phyloP scores from a whole-genome alignment of 1,284 basidiomycete species.

The Pisolithus thermaeus region DNA sequence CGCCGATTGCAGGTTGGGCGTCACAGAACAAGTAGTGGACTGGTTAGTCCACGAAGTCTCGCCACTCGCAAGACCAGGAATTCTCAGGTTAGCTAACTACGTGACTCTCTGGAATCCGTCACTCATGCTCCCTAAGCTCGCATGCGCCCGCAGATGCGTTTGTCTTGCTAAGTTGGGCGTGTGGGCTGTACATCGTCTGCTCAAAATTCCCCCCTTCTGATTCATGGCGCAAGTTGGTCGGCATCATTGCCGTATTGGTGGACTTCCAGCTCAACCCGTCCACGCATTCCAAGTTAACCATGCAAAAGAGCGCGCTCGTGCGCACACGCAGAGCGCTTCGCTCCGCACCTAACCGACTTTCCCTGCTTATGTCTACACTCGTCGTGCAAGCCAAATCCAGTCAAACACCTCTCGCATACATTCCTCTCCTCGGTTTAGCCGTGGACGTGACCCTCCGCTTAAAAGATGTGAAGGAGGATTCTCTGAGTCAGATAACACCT shows the following conservation, averaged over 20 bases:
- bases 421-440: slow-evolving; percentile 54
- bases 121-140: slow-evolving; percentile 35
- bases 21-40: slow-evolving; percentile 63
- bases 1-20: slow-evolving; percentile 42
- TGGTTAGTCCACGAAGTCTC: slow-evolving; percentile 68
- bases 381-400: slow-evolving; percentile 45
- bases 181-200: slow-evolving; percentile 54
- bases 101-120: slow-evolving; percentile 3
- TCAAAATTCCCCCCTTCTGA: slow-evolving; percentile 38
- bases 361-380: slow-evolving; percentile 44
- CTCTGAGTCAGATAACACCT: slow-evolving; percentile 17
- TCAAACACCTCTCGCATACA: slow-evolving; percentile 40
- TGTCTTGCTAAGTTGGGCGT: slow-evolving; percentile 71
- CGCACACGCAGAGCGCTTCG: slow-evolving; percentile 60
- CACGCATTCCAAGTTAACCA: slow-evolving; percentile 47
- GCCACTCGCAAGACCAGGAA: slow-evolving; percentile 43
- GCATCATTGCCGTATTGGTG: slow-evolving; percentile 51
- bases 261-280: slow-evolving; percentile 52
- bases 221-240: slow-evolving; percentile 46
- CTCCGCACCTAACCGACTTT: slow-evolving; percentile 45
- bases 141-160: slow-evolving; percentile 61
- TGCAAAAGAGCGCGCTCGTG: slow-evolving; percentile 57
- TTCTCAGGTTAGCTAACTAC: slow-evolving; percentile 39
- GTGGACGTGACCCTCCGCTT: slow-evolving; percentile 59
- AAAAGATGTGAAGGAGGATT: slow-evolving; percentile 45